phyloP scores from a whole-genome alignment of 139 green algal species.

The Chlorella vulgaris region DNA sequence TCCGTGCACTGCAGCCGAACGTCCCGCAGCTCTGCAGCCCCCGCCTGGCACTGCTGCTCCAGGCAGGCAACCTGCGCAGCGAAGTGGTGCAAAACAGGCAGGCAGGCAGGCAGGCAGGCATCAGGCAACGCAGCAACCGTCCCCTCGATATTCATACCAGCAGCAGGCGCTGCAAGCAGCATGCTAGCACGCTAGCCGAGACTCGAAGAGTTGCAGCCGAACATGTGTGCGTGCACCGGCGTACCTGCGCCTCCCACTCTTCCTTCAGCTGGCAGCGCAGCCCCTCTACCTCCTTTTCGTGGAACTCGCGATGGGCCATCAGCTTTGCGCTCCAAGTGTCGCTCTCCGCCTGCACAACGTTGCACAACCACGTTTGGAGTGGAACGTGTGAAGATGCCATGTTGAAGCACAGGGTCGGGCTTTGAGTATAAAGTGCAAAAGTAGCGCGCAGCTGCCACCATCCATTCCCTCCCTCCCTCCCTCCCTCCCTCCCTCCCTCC shows the following conservation, averaged over 20 bases:
- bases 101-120: background rate
- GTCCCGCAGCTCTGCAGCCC: background rate
- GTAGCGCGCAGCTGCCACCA: background rate
- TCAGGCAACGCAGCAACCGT: no score
- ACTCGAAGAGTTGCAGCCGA: no score
- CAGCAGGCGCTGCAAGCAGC: no score
- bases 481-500: no score
- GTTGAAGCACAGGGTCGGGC: no score
- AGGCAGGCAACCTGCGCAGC: conserved; percentile 2
- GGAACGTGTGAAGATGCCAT: background rate
- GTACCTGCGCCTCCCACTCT: background rate
- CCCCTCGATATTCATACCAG: no score
- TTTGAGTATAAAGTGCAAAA: no score
- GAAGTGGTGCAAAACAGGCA: no score
- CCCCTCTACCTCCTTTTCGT: conserved; percentile 20
- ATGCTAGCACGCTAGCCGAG: no score
- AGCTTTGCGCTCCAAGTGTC: conserved; percentile 31
- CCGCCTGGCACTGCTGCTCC: conserved; percentile 16
- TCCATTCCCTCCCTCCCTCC: no score
- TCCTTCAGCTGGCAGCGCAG: background rate
- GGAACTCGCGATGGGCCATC: conserved; percentile 26
- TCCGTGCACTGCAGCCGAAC: background rate
- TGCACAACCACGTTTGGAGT: background rate
- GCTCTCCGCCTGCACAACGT: conserved; percentile 17
- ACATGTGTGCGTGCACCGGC: no score